Conservation (phyloP, 306 rosid genomes). For the Cucumis sativus region Cucumber_9930_V3 NC_026658.2:4916501-4917000, state of each 20-base stretch:
- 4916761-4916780: constrained; percentile 51
- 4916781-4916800: constrained; percentile 87
- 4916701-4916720: constrained; percentile 62
- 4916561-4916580: constrained; percentile 48
- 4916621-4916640: constrained; percentile 78
- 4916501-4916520: constrained; percentile 53
- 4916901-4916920: constrained; percentile 43
- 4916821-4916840: constrained; percentile 47
- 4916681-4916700: constrained; percentile 27
- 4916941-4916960: constrained; percentile 72
- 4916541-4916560: constrained; percentile 56
- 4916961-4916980: constrained; percentile 44
- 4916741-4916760: constrained; percentile 73
- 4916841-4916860: constrained; percentile 38
- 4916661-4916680: constrained; percentile 73
- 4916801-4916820: constrained; percentile 47
- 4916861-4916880: constrained; percentile 40
- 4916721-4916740: constrained; percentile 66
- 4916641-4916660: constrained; percentile 47
- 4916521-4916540: constrained; percentile 42
- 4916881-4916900: constrained; percentile 77
- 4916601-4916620: constrained; percentile 48
- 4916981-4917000: constrained; percentile 43
- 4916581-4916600: constrained; percentile 77
- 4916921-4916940: constrained; percentile 64